These are phyloP conservation scores for Stachybotrys echinatus DNA, from an alignment of 2,329 filamentous ascomycete genomes.

Conservation along the genomic window DNA sequence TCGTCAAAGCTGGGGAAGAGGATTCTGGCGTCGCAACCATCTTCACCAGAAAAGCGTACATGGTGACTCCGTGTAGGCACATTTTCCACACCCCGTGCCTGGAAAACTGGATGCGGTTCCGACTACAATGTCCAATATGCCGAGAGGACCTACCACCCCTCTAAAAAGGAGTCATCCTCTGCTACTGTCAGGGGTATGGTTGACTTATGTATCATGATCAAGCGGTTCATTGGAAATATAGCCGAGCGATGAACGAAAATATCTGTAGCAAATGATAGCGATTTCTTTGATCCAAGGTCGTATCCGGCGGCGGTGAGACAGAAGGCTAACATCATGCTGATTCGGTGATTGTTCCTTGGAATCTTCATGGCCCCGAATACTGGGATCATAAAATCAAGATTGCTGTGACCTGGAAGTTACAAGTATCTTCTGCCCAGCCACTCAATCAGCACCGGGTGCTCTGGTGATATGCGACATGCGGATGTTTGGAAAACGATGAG, in stretches of 20 bases:
- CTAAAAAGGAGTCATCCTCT: constrained; percentile 33
- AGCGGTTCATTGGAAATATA: not conserved
- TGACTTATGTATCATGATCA: not conserved
- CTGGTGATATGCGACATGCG: too few relatives aligned
- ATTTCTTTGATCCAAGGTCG: not conserved
- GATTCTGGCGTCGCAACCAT: constrained; percentile 59
- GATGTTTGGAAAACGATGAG: too few relatives aligned
- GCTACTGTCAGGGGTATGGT: not conserved
- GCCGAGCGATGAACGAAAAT: not conserved
- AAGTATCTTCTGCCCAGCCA: too few relatives aligned
- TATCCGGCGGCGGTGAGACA: not conserved
- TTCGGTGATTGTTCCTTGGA: too few relatives aligned
- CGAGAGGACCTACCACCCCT: constrained; percentile 82
- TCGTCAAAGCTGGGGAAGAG: constrained; percentile 57
- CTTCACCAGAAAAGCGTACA: constrained; percentile 77
- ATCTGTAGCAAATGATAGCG: not conserved
- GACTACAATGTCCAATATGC: constrained; percentile 93
- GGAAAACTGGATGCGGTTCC: constrained; percentile 93
- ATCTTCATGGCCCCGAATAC: too few relatives aligned
- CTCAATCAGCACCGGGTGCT: too few relatives aligned
- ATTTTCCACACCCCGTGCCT: constrained; percentile 91
- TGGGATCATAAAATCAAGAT: too few relatives aligned
- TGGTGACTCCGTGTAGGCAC: constrained; percentile 96
- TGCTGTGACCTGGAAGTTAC: too few relatives aligned
- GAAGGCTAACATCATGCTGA: too few relatives aligned